Percentiles rank a stretch among this genome's conserved stretches.
Conservation (phyloP, 2,329 filamentous ascomycete genomes). For the Teratosphaeria nubilosa region DNA sequence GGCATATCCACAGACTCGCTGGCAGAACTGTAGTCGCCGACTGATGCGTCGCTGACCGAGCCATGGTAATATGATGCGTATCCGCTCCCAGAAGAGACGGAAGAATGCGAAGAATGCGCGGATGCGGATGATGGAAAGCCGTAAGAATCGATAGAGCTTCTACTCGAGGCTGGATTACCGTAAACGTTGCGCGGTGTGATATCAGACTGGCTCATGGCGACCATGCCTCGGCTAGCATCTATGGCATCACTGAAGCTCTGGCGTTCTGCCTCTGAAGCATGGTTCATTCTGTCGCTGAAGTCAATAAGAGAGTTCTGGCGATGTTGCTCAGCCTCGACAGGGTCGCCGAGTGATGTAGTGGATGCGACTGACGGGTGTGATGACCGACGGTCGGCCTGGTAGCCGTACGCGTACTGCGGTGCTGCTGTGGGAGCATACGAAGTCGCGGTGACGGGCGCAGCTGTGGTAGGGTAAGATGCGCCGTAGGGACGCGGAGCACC, state of each 20-base stretch:
- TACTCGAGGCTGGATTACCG: slow-evolving; percentile 51
- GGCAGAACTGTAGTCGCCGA: slow-evolving; percentile 88
- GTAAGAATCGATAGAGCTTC: slow-evolving; percentile 75
- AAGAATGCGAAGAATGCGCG: slow-evolving; percentile 70
- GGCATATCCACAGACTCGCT: slow-evolving; percentile 75
- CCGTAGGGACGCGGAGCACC: slow-evolving; percentile 58
- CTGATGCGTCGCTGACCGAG: slow-evolving; percentile 67
- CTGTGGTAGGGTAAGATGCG: slow-evolving; percentile 60
- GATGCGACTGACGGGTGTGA: slow-evolving; percentile 73
- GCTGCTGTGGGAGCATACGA: slow-evolving; percentile 58
- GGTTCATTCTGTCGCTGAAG: slow-evolving; percentile 47
- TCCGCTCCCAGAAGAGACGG: slow-evolving; percentile 72
- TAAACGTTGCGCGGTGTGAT: slow-evolving; percentile 82
- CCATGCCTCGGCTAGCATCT: slow-evolving; percentile 87
- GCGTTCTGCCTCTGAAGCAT: slow-evolving; percentile 46
- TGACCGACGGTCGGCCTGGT: slow-evolving; percentile 57
- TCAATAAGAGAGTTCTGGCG: slow-evolving; percentile 57
- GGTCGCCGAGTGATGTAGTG: slow-evolving; percentile 39
- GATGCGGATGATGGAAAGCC: slow-evolving; percentile 64
- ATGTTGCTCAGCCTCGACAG: slow-evolving; percentile 36
- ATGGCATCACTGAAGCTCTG: slow-evolving; percentile 78
- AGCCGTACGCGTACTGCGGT: slow-evolving; percentile 59
- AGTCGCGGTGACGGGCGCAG: slow-evolving; percentile 55
- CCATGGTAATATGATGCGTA: slow-evolving; percentile 78
- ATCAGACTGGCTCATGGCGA: slow-evolving; percentile 81